phyloP scores from a whole-genome alignment of 164 flowering plant genomes.

The Litsea cubeba region DNA sequence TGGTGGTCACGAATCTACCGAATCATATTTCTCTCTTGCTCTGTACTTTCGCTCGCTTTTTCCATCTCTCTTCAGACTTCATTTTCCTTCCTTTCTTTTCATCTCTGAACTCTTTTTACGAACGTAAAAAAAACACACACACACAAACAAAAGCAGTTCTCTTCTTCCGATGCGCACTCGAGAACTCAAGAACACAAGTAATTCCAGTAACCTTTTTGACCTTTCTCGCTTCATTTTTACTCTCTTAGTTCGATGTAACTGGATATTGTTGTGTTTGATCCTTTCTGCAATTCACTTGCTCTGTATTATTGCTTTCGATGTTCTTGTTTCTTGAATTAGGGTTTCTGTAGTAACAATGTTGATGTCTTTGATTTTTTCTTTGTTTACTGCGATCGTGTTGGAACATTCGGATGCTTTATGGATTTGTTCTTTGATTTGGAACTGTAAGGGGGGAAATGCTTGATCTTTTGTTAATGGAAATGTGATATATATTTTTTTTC shows the following conservation, averaged over 20 bases:
- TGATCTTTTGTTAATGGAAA: background rate
- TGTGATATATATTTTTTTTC: too few relatives aligned
- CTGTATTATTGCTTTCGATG: background rate
- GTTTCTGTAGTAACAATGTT: too few relatives aligned
- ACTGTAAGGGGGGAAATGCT: background rate
- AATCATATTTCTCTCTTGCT: background rate
- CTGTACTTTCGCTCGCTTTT: background rate
- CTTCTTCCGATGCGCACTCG: background rate
- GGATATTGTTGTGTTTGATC: too few relatives aligned
- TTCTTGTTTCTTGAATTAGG: background rate
- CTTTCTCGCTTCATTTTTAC: background rate
- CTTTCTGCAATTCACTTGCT: background rate
- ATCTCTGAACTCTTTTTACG: background rate
- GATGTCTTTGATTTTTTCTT: too few relatives aligned
- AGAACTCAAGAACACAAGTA: background rate
- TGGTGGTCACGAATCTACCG: background rate
- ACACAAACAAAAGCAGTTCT: background rate
- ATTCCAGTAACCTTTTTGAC: background rate
- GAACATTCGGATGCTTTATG: background rate
- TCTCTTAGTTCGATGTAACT: background rate
- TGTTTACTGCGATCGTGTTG: background rate
- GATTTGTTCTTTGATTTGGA: background rate
- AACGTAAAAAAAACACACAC: too few relatives aligned
- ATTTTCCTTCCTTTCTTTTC: background rate
- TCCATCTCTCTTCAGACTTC: background rate